Base-by-base conservation (phyloP, 495 filamentous ascomycete genomes). In the Aspergillus affinis region DNA sequence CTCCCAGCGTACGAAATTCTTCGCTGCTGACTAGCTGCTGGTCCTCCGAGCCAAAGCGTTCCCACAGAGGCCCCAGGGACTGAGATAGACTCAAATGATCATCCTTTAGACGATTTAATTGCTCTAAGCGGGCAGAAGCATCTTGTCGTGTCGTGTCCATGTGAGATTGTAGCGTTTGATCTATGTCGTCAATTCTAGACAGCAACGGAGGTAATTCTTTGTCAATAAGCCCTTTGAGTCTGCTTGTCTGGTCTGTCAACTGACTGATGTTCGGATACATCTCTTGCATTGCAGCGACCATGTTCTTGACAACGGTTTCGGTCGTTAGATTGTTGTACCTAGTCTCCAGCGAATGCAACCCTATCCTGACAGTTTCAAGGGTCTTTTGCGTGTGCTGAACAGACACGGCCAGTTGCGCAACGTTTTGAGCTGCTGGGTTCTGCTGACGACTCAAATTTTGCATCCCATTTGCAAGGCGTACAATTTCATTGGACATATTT, bases 271-370 rank as follows among this genome's bases (percentile, higher is more conserved):
- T 67, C 4, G 74, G 74, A 36, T 75, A 77, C 68, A 75, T 73
- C 55, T 75, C 69, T 13, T 71, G 67, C 58, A 80, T 70, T 5
- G 65, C 69, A 45, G 58, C 55, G n/a, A 75, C 41, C 68, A 79
- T 79, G 12, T 64, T 56, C 36, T 66, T 70, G 26, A 71, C 65
- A n/a, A 78, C 48, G 2, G 60, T 44, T 19, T 70, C 72, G 0
- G 72, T 72, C 57, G 66, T 70, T 32, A 78, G 65, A 51, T 61
- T 72, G 49, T 64, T 68, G 48, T 74, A 79, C 29, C 78, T 69
- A 2, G 27, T 44, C 62, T 78, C 77, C 27, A 80, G 55, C 7
- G 77, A 80, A 32, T 68, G 67, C n/a, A 78, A 44, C 10, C 57
- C 71, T 29, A 63, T 50, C 10, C 36, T 60, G 8, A 75, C 23